Percentiles rank a stretch among this genome's conserved stretches.
phyloP scores from a whole-genome alignment of 2,329 filamentous ascomycete species.

The Botrytis tulipae region DNA sequence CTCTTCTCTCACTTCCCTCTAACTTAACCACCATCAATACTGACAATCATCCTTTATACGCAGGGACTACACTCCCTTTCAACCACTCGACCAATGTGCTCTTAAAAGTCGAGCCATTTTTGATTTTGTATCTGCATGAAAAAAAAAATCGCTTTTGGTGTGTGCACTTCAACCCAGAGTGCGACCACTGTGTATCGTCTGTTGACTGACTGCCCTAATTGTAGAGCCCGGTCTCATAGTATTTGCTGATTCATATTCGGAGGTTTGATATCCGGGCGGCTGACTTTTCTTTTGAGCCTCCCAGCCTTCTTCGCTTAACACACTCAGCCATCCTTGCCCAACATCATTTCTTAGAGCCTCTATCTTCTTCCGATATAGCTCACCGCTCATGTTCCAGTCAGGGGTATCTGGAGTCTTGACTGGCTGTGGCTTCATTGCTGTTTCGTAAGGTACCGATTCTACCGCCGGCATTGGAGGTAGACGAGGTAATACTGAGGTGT shows the following conservation, averaged over 20 bases:
- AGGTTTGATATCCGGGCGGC: slow-evolving; percentile 29
- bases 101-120: not conserved
- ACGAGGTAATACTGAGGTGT: slow-evolving; percentile 34
- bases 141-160: not conserved
- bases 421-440: slow-evolving; percentile 27
- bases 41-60: not conserved
- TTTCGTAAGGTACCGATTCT: slow-evolving; percentile 32
- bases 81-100: not conserved
- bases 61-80: not conserved
- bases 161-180: slow-evolving; percentile 35
- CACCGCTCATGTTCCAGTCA: slow-evolving; percentile 67
- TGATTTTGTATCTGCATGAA: not conserved
- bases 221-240: slow-evolving; percentile 35
- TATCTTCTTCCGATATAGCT: slow-evolving; percentile 83
- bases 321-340: slow-evolving; percentile 83
- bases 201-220: slow-evolving; percentile 37
- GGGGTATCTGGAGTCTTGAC: slow-evolving; percentile 38
- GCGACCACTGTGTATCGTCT: slow-evolving; percentile 39
- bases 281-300: slow-evolving; percentile 41
- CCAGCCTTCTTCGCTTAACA: slow-evolving; percentile 75
- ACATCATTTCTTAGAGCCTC: slow-evolving; percentile 82
- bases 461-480: slow-evolving; percentile 35
- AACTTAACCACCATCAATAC: not conserved
- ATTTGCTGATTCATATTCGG: slow-evolving; percentile 36
- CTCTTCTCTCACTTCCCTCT: slow-evolving; percentile 1